Percentiles rank a stretch among this genome's conserved stretches.
Conservation (phyloP, 2,329 filamentous ascomycete species). For the Botrytis fabae region DNA sequence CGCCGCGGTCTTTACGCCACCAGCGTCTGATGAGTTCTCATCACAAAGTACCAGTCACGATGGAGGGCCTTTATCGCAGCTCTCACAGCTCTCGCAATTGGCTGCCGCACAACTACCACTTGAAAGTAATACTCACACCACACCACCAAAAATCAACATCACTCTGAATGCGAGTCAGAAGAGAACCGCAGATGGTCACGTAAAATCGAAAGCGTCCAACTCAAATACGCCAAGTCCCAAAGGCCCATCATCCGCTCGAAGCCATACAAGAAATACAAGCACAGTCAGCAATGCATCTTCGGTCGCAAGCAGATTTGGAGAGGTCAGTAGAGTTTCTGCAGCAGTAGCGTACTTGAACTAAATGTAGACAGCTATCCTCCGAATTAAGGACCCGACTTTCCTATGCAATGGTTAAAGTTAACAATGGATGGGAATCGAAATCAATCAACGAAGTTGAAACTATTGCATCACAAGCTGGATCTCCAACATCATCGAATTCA, state of each 20-base stretch:
- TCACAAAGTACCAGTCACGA: constrained; percentile 48
- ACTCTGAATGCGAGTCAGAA: constrained; percentile 55
- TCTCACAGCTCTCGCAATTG: constrained; percentile 57
- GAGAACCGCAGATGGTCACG: constrained; percentile 72
- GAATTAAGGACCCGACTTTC: constrained; percentile 82
- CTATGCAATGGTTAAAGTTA: constrained; percentile 92
- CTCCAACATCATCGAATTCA: constrained; percentile 60
- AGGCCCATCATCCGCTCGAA: constrained; percentile 33
- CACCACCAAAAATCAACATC: constrained; percentile 31
- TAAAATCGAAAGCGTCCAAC: constrained; percentile 57
- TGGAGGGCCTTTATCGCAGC: constrained; percentile 51
- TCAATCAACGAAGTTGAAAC: constrained; percentile 77
- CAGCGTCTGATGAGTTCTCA: constrained; percentile 41
- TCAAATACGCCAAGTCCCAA: constrained; percentile 49
- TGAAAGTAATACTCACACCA: constrained; percentile 27
- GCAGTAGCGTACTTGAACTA: constrained; percentile 25
- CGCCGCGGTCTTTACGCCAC: constrained; percentile 44
- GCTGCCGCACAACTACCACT: constrained; percentile 52
- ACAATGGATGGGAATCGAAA: constrained; percentile 82
- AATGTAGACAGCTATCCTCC: constrained; percentile 42
- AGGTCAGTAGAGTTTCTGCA: constrained; percentile 54
- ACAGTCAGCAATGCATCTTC: constrained; percentile 62
- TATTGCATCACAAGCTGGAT: constrained; percentile 67
- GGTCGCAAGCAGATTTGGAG: constrained; percentile 70
- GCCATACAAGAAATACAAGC: constrained; percentile 72